Evolutionary conservation across 2,329 filamentous ascomycete species (phyloP).

Genomic region (Hypoxylon sp.): DNA sequence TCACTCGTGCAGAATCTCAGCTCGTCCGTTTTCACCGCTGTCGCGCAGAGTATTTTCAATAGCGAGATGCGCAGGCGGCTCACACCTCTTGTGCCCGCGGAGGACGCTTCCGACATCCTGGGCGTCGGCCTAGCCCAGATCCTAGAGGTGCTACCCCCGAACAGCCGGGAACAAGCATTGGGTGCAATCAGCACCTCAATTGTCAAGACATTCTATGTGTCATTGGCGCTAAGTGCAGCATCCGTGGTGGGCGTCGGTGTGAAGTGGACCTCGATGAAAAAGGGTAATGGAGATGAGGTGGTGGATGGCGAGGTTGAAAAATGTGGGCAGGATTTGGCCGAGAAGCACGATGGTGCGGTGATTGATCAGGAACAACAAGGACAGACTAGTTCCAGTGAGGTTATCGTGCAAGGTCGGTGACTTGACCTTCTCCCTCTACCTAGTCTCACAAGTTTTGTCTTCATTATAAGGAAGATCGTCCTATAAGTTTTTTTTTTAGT

Average conservation of each 20-base stretch:
- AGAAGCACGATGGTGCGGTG: not conserved
- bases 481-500: not conserved
- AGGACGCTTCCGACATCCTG: not conserved
- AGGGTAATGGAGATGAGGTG: not conserved
- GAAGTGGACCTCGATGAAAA: conserved; percentile 5
- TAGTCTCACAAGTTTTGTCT: not conserved
- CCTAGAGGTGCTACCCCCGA: not conserved
- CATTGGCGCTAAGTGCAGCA: not conserved
- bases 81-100: not conserved
- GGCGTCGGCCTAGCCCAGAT: not conserved
- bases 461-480: not conserved
- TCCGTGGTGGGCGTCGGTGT: not conserved
- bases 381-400: not conserved
- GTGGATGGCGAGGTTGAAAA: not conserved
- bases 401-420: not conserved
- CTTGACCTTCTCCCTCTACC: not conserved
- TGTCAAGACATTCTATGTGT: not conserved
- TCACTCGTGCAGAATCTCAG: conserved; percentile 42
- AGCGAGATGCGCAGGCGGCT: conserved; percentile 25
- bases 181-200: not conserved
- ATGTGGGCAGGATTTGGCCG: not conserved
- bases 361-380: not conserved
- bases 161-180: not conserved
- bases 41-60: conserved; percentile 42
- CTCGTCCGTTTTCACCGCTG: conserved; percentile 43